Evolutionary conservation across 169 alveolate genomes (phyloP).

Genomic region (Toxoplasma gondii): DNA sequence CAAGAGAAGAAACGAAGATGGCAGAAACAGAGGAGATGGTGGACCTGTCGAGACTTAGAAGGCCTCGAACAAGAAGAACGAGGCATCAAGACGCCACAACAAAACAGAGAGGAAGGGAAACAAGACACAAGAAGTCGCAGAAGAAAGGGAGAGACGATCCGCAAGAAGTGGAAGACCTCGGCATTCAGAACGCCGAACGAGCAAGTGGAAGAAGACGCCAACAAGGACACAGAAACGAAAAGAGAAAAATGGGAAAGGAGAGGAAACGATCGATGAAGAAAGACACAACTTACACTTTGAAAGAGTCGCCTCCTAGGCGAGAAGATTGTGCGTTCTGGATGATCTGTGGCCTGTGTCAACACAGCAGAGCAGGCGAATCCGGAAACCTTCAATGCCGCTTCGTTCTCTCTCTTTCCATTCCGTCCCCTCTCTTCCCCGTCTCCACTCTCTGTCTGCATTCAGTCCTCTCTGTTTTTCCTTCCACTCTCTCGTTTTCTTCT

Average conservation of each 20-base stretch:
- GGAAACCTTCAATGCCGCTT: neutral
- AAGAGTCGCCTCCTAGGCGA: constrained; percentile 80
- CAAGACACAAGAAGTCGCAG: neutral
- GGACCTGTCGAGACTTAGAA: neutral
- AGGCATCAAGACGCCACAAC: neutral
- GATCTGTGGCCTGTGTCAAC: constrained; percentile 40
- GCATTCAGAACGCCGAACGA: neutral
- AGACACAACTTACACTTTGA: constrained; percentile 75
- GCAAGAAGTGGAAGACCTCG: neutral
- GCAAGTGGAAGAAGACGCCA: neutral
- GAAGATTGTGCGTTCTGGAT: constrained; percentile 80
- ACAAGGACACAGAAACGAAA: neutral
- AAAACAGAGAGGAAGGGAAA: neutral
- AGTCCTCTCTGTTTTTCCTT: neutral
- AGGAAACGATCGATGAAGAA: neutral
- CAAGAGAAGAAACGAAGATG: neutral
- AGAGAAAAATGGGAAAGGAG: neutral
- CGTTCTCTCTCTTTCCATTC: neutral
- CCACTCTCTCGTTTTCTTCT: neutral
- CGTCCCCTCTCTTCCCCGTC: neutral
- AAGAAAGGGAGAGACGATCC: neutral
- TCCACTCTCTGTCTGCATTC: too few species aligned
- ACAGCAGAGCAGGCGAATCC: neutral
- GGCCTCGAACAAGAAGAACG: neutral
- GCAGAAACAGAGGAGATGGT: neutral